These are phyloP conservation scores for Nicotiana noctiflora DNA, from an alignment of 257 asterid species.

Conservation along the genomic window DNA sequence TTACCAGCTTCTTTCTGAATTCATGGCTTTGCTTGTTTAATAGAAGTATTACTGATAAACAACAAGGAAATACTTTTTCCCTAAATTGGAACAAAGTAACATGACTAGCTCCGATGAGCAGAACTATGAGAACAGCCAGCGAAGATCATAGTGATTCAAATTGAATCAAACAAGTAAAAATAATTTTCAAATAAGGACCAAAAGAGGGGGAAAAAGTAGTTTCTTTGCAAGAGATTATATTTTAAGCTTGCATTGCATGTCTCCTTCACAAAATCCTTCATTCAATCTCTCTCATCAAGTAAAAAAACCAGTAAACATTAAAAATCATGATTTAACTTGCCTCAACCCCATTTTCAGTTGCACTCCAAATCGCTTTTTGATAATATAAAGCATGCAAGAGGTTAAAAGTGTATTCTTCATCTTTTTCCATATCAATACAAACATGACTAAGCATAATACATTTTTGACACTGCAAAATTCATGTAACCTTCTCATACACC, in stretches of 20 bases:
- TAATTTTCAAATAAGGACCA: neutral
- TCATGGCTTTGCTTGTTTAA: neutral
- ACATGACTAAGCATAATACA: neutral
- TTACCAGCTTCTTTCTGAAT: constrained; percentile 28
- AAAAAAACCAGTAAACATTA: neutral
- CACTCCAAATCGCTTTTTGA: neutral
- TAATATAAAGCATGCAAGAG: neutral
- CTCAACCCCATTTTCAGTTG: neutral
- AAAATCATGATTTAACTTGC: neutral
- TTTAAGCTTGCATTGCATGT: neutral
- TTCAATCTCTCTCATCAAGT: neutral
- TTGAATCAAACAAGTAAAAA: neutral
- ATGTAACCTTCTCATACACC: neutral
- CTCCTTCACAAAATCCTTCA: neutral
- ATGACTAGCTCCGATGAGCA: neutral
- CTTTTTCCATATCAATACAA: neutral
- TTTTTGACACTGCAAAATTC: neutral
- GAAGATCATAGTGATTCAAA: neutral
- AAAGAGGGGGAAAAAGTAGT: neutral
- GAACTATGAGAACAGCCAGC: neutral
- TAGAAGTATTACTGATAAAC: neutral
- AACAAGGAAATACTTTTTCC: neutral
- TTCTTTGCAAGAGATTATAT: neutral
- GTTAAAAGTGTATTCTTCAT: neutral
- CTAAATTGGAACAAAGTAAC: neutral